Conservation (phyloP, 495 filamentous ascomycete genomes). For the Neurospora terricola region DNA sequence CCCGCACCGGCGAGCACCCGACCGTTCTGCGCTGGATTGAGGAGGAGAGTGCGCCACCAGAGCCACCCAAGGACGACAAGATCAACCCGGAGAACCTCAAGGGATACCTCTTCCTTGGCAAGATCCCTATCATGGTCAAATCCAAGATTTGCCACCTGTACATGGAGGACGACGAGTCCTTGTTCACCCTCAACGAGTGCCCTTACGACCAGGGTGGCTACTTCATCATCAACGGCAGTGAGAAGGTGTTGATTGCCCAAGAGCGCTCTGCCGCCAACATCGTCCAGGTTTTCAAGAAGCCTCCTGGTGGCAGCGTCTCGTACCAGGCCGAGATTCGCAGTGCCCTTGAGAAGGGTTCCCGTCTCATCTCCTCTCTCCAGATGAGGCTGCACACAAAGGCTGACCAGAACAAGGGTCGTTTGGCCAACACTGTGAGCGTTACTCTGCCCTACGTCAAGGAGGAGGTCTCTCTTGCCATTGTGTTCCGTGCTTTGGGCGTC, state of each 20-base stretch:
- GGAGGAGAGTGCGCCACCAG: slow-evolving; percentile 31
- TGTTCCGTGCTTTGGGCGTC: slow-evolving; percentile 90
- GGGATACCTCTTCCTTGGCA: slow-evolving; percentile 68
- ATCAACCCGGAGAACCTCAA: slow-evolving; percentile 22
- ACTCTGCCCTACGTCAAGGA: slow-evolving; percentile 87
- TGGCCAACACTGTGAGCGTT: slow-evolving; percentile 80
- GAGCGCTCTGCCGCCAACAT: slow-evolving; percentile 97
- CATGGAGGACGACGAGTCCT: slow-evolving; percentile 64
- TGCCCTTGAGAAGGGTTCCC: slow-evolving; percentile 89
- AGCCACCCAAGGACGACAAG: slow-evolving; percentile 3
- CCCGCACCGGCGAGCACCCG: slow-evolving; percentile 36
- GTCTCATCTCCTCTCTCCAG: slow-evolving; percentile 81
- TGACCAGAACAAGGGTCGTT: slow-evolving; percentile 61
- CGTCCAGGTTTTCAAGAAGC: slow-evolving; percentile 97
- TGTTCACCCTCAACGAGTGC: slow-evolving; percentile 86
- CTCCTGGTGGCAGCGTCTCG: slow-evolving; percentile 72
- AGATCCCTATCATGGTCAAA: slow-evolving; percentile 95
- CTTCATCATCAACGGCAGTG: slow-evolving; percentile 98
- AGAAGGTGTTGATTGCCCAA: slow-evolving; percentile 97
- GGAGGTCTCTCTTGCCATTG: slow-evolving; percentile 86
- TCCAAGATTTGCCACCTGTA: slow-evolving; percentile 85
- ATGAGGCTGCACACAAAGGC: slow-evolving; percentile 82
- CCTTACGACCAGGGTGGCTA: slow-evolving; percentile 97
- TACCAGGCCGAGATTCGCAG: slow-evolving; percentile 94
- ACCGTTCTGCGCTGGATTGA: slow-evolving; percentile 50